Conservation (phyloP, 2,329 filamentous ascomycete genomes). For the Colletotrichum phormii region DNA sequence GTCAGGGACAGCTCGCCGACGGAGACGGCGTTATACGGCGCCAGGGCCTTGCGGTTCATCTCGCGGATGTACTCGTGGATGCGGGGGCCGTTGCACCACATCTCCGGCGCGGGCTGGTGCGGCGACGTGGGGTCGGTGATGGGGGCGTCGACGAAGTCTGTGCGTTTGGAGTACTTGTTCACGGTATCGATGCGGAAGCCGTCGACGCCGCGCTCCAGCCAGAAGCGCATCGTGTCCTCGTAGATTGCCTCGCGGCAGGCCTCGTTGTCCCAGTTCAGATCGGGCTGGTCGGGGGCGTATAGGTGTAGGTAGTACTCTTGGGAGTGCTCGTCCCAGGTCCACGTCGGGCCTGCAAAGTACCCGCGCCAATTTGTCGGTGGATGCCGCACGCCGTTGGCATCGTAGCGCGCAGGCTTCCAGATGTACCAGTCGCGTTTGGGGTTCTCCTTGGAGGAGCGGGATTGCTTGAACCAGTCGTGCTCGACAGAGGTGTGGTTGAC, state of each 20-base stretch:
- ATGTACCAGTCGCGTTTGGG: conserved; percentile 73
- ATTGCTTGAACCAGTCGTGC: conserved; percentile 69
- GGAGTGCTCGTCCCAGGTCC: conserved; percentile 63
- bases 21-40: conserved; percentile 68
- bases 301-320: conserved; percentile 69
- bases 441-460: conserved; percentile 60
- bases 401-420: conserved; percentile 69
- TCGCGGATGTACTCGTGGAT: conserved; percentile 72
- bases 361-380: conserved; percentile 70
- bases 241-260: conserved; percentile 76
- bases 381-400: conserved; percentile 62
- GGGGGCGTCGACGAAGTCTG: conserved; percentile 65
- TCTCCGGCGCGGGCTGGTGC: conserved; percentile 57
- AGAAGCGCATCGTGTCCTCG: conserved; percentile 75
- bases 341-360: conserved; percentile 60
- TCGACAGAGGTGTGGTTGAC: conserved; percentile 75
- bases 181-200: conserved; percentile 77
- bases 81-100: conserved; percentile 71
- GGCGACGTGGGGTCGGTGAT: conserved; percentile 52
- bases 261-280: conserved; percentile 81
- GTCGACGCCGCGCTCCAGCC: conserved; percentile 76
- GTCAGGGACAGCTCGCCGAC: conserved; percentile 73
- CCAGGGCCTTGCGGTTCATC: conserved; percentile 65
- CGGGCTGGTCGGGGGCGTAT: conserved; percentile 77
- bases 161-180: conserved; percentile 74